Base-by-base conservation (phyloP, 495 filamentous ascomycete genomes). In the Tuber indicum region DNA sequence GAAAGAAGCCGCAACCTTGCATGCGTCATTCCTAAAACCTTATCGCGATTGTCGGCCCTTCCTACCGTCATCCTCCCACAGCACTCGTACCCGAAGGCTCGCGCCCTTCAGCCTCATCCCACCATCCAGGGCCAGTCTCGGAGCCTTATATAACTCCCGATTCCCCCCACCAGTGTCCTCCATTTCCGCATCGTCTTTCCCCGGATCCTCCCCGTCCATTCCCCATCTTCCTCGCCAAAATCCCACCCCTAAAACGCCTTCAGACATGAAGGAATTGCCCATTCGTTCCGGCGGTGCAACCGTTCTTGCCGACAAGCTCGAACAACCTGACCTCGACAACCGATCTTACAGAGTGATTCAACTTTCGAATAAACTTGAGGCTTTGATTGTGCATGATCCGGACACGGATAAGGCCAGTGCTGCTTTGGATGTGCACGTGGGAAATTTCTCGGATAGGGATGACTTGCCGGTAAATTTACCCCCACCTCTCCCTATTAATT, bases 401-500 rank as follows among this genome's bases (percentile, higher is more conserved):
- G 92, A 97, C 72, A 97, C 95, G 6, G 96, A 99, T 86, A 99
- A 98, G 88, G 94, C 94, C 76, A 95, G 93, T 81, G 96, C 94
- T 36, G 93, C 94, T 46, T 89, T 98, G 83, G 96, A 98, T 84
- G 94, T 98, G 83, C 94, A 97, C 85, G 96, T 96, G 14, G 96
- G 96, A 44, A 97, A 92, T 85, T 98, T 97, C 85, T 96, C 93
- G 82, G 96, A 99, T 82, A 88, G 90, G 79, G 90, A 92, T 83
- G 91, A 94, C 80, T 92, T 98, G 89, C 94, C 93, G n/a, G 96
- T 84, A 62, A 76, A 81, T 83, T 66, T 70, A 71, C 73, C 76
- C 74, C 71, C 70, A 14, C 70, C 77, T 73, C 71, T 62, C 70
- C 75, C 44, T 62, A 45, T 71, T 72, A 23, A 23, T 45, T 62